These are phyloP conservation scores for Neofusicoccum umdonicola DNA, from an alignment of 2,329 filamentous ascomycete genomes.

Conservation along the genomic window DNA sequence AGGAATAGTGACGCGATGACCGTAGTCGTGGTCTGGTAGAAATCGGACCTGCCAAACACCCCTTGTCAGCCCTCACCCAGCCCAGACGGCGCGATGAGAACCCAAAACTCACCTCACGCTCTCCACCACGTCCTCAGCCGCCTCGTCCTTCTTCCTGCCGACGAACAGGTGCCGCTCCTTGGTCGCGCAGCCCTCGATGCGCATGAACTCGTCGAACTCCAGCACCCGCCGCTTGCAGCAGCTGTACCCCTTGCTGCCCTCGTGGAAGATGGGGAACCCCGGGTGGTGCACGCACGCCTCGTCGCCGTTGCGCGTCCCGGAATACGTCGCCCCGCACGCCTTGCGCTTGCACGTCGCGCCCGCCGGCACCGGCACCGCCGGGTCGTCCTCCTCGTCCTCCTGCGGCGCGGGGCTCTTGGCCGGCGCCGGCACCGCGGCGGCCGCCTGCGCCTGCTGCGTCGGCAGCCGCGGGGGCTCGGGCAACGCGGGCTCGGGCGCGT, in stretches of 20 bases:
- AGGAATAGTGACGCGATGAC: constrained; percentile 92
- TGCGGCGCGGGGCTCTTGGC: constrained; percentile 27
- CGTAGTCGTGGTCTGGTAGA: constrained; percentile 83
- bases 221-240: constrained; percentile 95
- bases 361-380: constrained; percentile 77
- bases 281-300: constrained; percentile 89
- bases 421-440: not conserved
- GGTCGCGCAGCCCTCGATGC: constrained; percentile 84
- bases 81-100: too few relatives aligned
- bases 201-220: constrained; percentile 98
- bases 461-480: constrained; percentile 25
- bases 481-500: constrained; percentile 8
- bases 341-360: constrained; percentile 75
- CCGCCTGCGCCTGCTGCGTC: constrained; percentile 20
- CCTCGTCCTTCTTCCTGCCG: constrained; percentile 61
- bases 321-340: constrained; percentile 60
- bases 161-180: constrained; percentile 83
- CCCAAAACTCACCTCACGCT: constrained; percentile 61
- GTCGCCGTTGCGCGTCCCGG: constrained; percentile 47
- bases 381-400: constrained; percentile 60
- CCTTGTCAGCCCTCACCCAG: not conserved
- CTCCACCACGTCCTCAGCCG: constrained; percentile 72
- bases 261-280: constrained; percentile 89
- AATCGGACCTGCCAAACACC: constrained; percentile 64
- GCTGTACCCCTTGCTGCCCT: constrained; percentile 95